Evolutionary conservation across 495 filamentous ascomycete genomes (phyloP), one percentile per base, ranked within the genome.

Genomic region (Rusavskia elegans): DNA sequence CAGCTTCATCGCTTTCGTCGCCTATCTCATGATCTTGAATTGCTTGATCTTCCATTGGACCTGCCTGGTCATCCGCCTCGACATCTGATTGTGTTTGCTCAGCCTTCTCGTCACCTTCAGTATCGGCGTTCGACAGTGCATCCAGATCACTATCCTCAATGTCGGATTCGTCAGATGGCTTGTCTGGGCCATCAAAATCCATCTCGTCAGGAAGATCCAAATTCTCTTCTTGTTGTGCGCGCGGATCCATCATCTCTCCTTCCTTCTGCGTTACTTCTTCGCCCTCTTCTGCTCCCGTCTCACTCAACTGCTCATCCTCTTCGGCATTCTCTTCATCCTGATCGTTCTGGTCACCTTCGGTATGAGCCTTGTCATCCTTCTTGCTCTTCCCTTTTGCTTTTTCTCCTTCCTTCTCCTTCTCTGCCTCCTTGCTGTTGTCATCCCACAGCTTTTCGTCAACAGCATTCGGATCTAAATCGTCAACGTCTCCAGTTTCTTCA

Each of bases 361-460:
- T 41, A 42, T 51, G 48, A n/a, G 30, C 23, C 40, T 52, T 41
- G 6, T 73, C 64, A n/a, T 75, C 61, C 49, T 67, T 61, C 32
- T 78, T 67, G 29, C 68, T 60, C 20, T 70, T 57, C 17, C 68
- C 67, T 40, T 68, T 60, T 5, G 66, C 61, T 57, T 81, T 72
- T 21, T 79, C 68, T 35, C 82, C 67, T 48, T 81, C 70, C 51
- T 79, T 84, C 45, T 95, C 86, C 58, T 90, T 89, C 50, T 87
- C 81, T 29, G 83, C 71, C 16, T 88, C 82, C 48, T 87, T 83
- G 17, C 75, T 79, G 41, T 77, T 78, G 9, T 84, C 89, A 66
- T 97, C 88, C 92, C 92, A 98, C 71, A 96, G 83, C 70, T 96
- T 97, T 67, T 98, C 92, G 63, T 98, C 92, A 1, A 98, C 82